phyloP scores from a whole-genome alignment of 768 basidiomycete genomes.

The Rhodocollybia butyracea region DNA sequence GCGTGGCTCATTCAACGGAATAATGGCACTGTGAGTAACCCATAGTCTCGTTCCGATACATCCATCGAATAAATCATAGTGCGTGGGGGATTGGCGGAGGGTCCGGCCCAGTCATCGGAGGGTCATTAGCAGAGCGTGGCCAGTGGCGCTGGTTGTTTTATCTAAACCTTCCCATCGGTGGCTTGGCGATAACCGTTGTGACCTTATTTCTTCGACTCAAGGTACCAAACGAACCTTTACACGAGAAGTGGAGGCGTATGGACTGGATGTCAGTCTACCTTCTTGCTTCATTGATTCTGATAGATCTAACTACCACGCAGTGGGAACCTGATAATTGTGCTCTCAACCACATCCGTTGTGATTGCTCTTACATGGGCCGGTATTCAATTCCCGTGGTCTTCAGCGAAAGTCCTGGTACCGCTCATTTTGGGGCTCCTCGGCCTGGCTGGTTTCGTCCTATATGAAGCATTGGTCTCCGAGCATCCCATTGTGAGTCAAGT shows the following conservation, averaged over 20 bases:
- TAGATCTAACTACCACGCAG: conserved; percentile 18
- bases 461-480: background rate
- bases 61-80: conserved; percentile 11
- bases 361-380: conserved; percentile 43
- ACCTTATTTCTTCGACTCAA: conserved; percentile 29
- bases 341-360: conserved; percentile 21
- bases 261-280: conserved; percentile 33
- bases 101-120: conserved; percentile 32
- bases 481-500: background rate
- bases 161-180: conserved; percentile 35
- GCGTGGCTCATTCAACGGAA: conserved; percentile 25
- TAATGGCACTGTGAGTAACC: conserved; percentile 24
- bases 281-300: background rate
- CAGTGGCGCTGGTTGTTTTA: conserved; percentile 42
- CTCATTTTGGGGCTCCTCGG: conserved; percentile 2
- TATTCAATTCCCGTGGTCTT: conserved; percentile 36
- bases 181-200: conserved; percentile 22
- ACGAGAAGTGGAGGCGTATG: conserved; percentile 30
- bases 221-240: conserved; percentile 26
- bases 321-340: conserved; percentile 31
- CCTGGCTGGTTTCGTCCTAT: background rate
- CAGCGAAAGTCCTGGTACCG: conserved; percentile 21
- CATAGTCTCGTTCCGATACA: background rate
- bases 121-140: conserved; percentile 25
- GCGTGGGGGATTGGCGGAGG: conserved; percentile 30